Evolutionary conservation across 495 filamentous ascomycete genomes (phyloP), one percentile per base, ranked within the genome.

Genomic region (Podospora pseudopauciseta): DNA sequence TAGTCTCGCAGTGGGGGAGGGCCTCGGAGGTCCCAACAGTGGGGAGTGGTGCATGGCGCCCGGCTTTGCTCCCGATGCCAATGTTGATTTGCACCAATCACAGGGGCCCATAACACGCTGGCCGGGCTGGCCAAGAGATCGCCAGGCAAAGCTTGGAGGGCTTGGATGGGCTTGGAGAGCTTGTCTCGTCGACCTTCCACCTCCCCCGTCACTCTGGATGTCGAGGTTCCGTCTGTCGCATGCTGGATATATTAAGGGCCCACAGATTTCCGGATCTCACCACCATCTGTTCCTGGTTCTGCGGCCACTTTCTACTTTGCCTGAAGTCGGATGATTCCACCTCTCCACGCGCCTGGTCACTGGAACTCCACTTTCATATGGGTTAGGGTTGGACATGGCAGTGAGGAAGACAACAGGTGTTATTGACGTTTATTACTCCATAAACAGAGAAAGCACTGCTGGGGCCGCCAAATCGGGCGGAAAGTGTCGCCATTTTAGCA

Each of bases 31-130:
- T 60, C 55, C 55, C 16, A 57, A 18, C 60, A n/a, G 27, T 63
- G 61, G 61, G 61, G 30, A 49, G 15, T 5, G 18, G 61, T 63
- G 61, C 28, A 44, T 28, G 16, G 26, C 44, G 28, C 39, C 26
- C 67, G 63, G 63, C 63, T 54, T 44, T 39, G 57, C 19, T 69
- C 63, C 67, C 67, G 67, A 62, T 7, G 64, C 44, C 60, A 30
- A 32, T 27, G 54, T 20, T 26, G 26, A 34, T 30, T 60, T 5
- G 57, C 67, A 60, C 67, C 67, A 69, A 69, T 69, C 57, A 59
- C 19, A 16, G 4, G 0, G 6, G 28, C 13, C 2, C 2, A 39
- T 2, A 32, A 49, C 28, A 18, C 30, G 0, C 2, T 19, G 30
- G 61, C 32, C 16, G 61, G 32, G 15, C 30, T 15, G 30, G 59